Conservation (phyloP, 768 basidiomycete species). For the Coprinopsis cinerea region DNA sequence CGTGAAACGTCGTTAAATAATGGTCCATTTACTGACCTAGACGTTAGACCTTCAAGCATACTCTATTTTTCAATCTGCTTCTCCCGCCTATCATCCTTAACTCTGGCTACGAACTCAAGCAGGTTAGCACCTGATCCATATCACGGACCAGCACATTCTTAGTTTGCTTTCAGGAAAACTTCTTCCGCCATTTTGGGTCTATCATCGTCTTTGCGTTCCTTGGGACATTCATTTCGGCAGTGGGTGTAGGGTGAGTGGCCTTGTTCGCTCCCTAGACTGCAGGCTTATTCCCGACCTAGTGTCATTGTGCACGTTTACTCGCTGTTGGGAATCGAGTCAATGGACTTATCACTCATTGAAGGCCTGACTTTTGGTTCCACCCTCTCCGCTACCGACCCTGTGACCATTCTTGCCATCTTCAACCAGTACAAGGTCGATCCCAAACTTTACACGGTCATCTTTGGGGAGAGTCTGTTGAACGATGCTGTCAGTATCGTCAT, state of each 20-base stretch:
- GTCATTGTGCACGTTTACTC: constrained; percentile 94
- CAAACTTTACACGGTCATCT: constrained; percentile 94
- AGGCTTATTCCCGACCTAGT: constrained; percentile 41
- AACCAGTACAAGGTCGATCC: constrained; percentile 99
- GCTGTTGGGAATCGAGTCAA: constrained; percentile 84
- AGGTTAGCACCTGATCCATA: constrained; percentile 39
- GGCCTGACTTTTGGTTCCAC: constrained; percentile 96
- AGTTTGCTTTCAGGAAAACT: constrained; percentile 69
- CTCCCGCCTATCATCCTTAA: constrained; percentile 97
- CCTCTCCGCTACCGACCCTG: constrained; percentile 94
- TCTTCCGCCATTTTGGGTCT: constrained; percentile 97
- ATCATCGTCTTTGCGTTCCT: constrained; percentile 91
- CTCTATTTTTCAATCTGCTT: constrained; percentile 96
- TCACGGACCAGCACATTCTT: not conserved
- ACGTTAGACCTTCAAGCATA: constrained; percentile 87
- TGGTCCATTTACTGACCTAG: constrained; percentile 3
- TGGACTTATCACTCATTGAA: constrained; percentile 82
- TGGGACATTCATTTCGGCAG: constrained; percentile 94
- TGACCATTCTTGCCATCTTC: constrained; percentile 97
- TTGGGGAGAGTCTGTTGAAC: constrained; percentile 94
- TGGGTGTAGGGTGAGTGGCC: constrained; percentile 86
- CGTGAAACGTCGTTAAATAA: constrained; percentile 26
- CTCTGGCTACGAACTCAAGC: constrained; percentile 96
- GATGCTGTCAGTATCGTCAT: constrained; percentile 99
- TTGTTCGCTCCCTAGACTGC: not conserved